Evolutionary conservation across 2,329 filamentous ascomycete species (phyloP).

Genomic region (Aspergillus novoparasiticus): DNA sequence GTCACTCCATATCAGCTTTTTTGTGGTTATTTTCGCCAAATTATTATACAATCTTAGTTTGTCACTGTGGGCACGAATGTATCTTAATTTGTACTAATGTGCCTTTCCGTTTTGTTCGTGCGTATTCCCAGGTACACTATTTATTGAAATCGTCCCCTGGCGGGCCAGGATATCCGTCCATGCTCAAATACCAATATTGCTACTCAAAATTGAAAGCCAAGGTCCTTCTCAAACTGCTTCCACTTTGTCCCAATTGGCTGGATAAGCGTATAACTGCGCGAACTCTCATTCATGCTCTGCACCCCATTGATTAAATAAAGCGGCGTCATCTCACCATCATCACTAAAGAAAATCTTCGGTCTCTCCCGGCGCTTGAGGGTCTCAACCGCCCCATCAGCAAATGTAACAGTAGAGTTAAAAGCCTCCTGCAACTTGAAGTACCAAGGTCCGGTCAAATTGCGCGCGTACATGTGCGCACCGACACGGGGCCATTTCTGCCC

Average conservation of each 20-base stretch:
- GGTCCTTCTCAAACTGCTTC: slow-evolving; percentile 10
- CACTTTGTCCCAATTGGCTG: slow-evolving; percentile 39
- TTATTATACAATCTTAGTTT: too few relatives aligned
- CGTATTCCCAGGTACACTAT: too few relatives aligned
- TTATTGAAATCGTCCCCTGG: too few relatives aligned
- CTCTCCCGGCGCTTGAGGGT: slow-evolving; percentile 50
- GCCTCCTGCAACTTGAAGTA: slow-evolving; percentile 34
- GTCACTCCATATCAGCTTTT: too few relatives aligned
- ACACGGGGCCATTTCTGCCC: slow-evolving; percentile 34
- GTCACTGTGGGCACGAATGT: accelerated
- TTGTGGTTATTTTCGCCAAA: too few relatives aligned
- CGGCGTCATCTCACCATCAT: slow-evolving; percentile 50
- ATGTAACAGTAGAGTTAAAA: slow-evolving; percentile 31
- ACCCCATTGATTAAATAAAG: slow-evolving; percentile 53
- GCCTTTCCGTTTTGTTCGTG: too few relatives aligned
- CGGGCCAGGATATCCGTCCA: too few relatives aligned
- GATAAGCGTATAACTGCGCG: slow-evolving; percentile 44
- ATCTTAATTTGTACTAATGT: too few relatives aligned
- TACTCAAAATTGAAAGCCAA: neutral
- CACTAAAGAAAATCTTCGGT: slow-evolving; percentile 53
- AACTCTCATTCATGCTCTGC: slow-evolving; percentile 41
- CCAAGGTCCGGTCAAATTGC: slow-evolving; percentile 32
- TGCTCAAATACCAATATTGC: neutral
- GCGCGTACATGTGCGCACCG: slow-evolving; percentile 36
- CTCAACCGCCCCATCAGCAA: slow-evolving; percentile 44